A percentile compares a stretch with the other conserved stretches of the same genome.
These are phyloP conservation scores for Naganishia vishniacii DNA, from an alignment of 768 basidiomycete genomes.

Conservation along the genomic window DNA sequence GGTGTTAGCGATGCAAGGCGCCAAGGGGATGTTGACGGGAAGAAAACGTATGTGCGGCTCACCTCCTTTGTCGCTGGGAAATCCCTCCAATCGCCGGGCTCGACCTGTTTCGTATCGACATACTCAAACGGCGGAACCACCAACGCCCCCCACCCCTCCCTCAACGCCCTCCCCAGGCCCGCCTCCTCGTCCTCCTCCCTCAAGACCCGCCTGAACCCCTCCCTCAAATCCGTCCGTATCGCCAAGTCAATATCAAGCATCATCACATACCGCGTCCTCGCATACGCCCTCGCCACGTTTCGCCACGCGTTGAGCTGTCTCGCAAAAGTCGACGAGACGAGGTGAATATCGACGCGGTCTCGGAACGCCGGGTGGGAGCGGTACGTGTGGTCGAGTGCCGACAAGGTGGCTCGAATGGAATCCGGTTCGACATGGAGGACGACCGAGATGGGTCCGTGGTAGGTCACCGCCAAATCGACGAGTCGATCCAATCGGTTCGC, in stretches of 20 bases:
- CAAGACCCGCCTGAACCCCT: conserved; percentile 1
- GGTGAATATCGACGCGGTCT: conserved; percentile 66
- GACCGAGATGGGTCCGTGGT: conserved; percentile 1
- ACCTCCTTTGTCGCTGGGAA: conserved; percentile 58
- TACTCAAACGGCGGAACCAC: conserved; percentile 85
- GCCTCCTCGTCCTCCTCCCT: conserved; percentile 42
- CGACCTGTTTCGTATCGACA: conserved; percentile 58
- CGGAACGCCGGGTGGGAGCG: not conserved
- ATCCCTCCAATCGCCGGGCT: conserved; percentile 53
- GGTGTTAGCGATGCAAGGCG: too few species aligned
- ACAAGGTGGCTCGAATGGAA: not conserved
- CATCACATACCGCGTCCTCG: conserved; percentile 77
- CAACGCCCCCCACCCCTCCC: conserved; percentile 62
- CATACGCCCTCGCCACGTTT: conserved; percentile 75
- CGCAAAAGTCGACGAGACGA: conserved; percentile 68
- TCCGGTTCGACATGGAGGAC: conserved; percentile 3
- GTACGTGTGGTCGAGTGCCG: not conserved
- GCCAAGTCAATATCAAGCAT: conserved; percentile 89
- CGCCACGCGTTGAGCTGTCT: conserved; percentile 87
- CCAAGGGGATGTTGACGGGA: not conserved
- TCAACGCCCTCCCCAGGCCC: conserved; percentile 53
- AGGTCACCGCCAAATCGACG: not conserved
- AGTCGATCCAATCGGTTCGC: conserved; percentile 6
- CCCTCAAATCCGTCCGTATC: conserved; percentile 70
- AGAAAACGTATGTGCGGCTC: not conserved